These are phyloP conservation scores for Talaromyces verruculosus DNA, from an alignment of 2,329 filamentous ascomycete genomes.

Conservation along the genomic window DNA sequence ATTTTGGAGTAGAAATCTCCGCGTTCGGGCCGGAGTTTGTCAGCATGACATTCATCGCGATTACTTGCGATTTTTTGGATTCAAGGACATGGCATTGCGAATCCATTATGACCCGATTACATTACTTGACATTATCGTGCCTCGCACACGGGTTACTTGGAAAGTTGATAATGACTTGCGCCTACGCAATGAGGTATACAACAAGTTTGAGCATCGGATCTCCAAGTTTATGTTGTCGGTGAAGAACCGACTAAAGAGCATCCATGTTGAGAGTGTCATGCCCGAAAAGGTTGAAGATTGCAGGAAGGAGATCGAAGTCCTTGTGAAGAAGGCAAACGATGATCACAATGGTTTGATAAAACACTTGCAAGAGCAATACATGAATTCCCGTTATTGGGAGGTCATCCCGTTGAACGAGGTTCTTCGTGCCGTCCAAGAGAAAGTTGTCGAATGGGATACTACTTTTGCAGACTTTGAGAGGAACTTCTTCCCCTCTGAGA, in stretches of 20 bases:
- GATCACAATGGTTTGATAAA: slow-evolving; percentile 73
- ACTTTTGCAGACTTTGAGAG: slow-evolving; percentile 87
- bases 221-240: slow-evolving; percentile 86
- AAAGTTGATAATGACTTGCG: slow-evolving; percentile 92
- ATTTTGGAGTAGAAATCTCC: slow-evolving; percentile 88
- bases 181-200: slow-evolving; percentile 89
- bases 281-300: slow-evolving; percentile 84
- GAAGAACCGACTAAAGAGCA: slow-evolving; percentile 76
- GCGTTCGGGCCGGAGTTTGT: slow-evolving; percentile 72
- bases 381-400: slow-evolving; percentile 93
- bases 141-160: slow-evolving; percentile 87
- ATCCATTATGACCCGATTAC: slow-evolving; percentile 93
- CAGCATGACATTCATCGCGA: slow-evolving; percentile 90
- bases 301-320: slow-evolving; percentile 73
- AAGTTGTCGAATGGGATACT: slow-evolving; percentile 88
- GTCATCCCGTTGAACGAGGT: slow-evolving; percentile 90
- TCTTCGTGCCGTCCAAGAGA: slow-evolving; percentile 86
- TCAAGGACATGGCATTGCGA: slow-evolving; percentile 78
- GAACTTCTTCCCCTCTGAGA: slow-evolving; percentile 90
- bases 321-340: slow-evolving; percentile 77
- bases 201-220: slow-evolving; percentile 76
- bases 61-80: slow-evolving; percentile 89
- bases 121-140: slow-evolving; percentile 90
- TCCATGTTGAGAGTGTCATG: slow-evolving; percentile 86
- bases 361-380: slow-evolving; percentile 85